A percentile compares a stretch with the other conserved stretches of the same genome.
Evolutionary conservation across 495 filamentous ascomycete genomes (phyloP).

Genomic region (Hypoxylon trugodes): DNA sequence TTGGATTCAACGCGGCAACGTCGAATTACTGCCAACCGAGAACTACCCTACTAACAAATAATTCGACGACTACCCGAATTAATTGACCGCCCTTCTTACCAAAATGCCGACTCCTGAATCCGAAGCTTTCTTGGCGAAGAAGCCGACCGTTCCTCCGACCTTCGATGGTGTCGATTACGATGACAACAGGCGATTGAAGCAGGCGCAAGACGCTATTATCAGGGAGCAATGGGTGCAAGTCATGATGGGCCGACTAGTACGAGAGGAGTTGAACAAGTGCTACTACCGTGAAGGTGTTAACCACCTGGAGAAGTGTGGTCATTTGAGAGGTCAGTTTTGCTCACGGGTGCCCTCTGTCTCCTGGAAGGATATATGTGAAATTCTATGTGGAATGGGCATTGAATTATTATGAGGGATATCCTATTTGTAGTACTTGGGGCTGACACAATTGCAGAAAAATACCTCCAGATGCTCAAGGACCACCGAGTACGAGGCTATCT

Average conservation of each 20-base stretch:
- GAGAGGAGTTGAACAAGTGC: constrained; percentile 95
- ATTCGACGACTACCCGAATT: background rate
- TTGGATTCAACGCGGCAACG: constrained; percentile 8
- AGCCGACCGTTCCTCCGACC: constrained; percentile 90
- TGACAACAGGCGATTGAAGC: constrained; percentile 87
- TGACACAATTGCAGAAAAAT: constrained; percentile 72
- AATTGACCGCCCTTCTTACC: background rate
- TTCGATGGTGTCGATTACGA: constrained; percentile 98
- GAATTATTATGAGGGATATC: background rate
- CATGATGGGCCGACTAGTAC: constrained; percentile 95
- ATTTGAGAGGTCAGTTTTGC: constrained; percentile 78
- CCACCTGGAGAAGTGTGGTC: constrained; percentile 95
- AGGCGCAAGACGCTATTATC: constrained; percentile 92
- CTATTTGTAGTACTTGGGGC: background rate
- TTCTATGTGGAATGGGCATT: background rate
- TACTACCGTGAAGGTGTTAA: constrained; percentile 95
- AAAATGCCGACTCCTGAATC: constrained; percentile 91
- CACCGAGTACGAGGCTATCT: constrained; percentile 87
- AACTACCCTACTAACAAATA: background rate
- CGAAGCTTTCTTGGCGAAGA: constrained; percentile 87
- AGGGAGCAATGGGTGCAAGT: constrained; percentile 96
- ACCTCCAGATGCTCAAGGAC: constrained; percentile 87
- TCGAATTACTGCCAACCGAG: constrained; percentile 4
- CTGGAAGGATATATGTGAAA: constrained; percentile 7
- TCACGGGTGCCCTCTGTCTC: background rate